phyloP scores from a whole-genome alignment of 495 filamentous ascomycete genomes.

The Talaromyces nanjingensis region DNA sequence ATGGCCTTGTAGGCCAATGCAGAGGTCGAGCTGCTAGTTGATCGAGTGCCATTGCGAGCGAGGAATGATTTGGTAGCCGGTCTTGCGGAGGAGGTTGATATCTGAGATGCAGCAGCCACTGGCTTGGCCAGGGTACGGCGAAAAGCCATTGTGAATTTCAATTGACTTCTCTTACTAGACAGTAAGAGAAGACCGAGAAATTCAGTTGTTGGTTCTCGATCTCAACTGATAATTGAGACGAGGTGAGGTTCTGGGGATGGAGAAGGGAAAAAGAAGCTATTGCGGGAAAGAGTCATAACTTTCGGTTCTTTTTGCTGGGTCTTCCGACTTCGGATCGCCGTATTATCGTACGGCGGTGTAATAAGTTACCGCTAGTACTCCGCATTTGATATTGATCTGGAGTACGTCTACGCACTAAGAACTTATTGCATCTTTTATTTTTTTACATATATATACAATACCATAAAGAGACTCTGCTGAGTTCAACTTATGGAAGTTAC shows the following conservation, averaged over 20 bases:
- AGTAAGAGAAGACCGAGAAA: not conserved
- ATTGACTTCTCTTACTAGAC: not conserved
- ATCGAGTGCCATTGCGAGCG: constrained; percentile 11
- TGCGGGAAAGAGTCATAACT: constrained; percentile 7
- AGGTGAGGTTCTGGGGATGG: not conserved
- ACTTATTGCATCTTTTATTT: too few species aligned
- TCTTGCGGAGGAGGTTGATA: constrained; percentile 28
- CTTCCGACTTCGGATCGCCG: constrained; percentile 1
- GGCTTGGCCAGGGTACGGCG: constrained; percentile 39
- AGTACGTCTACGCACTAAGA: too few species aligned
- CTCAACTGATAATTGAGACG: constrained; percentile 8
- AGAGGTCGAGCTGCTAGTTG: constrained; percentile 64
- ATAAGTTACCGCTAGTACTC: not conserved
- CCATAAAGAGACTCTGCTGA: too few species aligned
- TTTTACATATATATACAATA: too few species aligned
- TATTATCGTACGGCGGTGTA: not conserved
- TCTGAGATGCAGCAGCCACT: constrained; percentile 24
- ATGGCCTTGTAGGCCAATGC: constrained; percentile 97
- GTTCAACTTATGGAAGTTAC: too few species aligned
- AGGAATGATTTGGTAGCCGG: constrained; percentile 29
- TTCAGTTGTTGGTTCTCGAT: not conserved
- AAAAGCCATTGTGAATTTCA: constrained; percentile 36
- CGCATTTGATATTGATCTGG: not conserved
- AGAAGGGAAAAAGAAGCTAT: not conserved
- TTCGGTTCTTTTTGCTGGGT: not conserved